Evolutionary conservation across 306 rosid species (phyloP).

Genomic region (Acacia confusa): DNA sequence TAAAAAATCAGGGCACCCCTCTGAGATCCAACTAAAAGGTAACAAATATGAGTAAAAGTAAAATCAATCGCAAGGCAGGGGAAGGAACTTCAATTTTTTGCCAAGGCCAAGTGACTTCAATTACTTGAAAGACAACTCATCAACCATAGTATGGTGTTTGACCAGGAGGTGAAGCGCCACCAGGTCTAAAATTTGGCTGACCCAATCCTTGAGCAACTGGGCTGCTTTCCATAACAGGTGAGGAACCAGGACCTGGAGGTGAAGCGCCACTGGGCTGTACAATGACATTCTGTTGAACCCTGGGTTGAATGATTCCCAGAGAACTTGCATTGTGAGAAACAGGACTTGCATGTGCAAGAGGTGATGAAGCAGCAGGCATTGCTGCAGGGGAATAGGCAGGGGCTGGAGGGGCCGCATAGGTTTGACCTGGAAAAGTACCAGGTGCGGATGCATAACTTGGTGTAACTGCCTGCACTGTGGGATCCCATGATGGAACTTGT

Average conservation of each 20-base stretch:
- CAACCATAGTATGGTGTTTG: slow-evolving; percentile 42
- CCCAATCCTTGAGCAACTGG: slow-evolving; percentile 31
- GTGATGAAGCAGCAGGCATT: slow-evolving; percentile 55
- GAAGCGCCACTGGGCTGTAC: slow-evolving; percentile 48
- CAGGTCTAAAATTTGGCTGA: slow-evolving; percentile 40
- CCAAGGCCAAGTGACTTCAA: slow-evolving; percentile 16
- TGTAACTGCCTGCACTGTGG: slow-evolving; percentile 51
- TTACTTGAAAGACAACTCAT: slow-evolving; percentile 26
- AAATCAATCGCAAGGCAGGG: slow-evolving; percentile 2
- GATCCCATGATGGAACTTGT: slow-evolving; percentile 78
- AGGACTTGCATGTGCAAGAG: slow-evolving; percentile 47
- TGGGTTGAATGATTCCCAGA: slow-evolving; percentile 39
- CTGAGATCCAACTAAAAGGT: slow-evolving; percentile 17
- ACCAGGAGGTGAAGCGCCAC: slow-evolving; percentile 37
- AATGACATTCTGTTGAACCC: slow-evolving; percentile 38
- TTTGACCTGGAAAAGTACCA: slow-evolving; percentile 56
- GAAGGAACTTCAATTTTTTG: slow-evolving; percentile 24
- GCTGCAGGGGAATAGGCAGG: slow-evolving; percentile 48
- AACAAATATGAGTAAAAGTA: not conserved
- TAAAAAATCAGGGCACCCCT: not conserved
- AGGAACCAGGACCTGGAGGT: slow-evolving; percentile 46
- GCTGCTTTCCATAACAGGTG: slow-evolving; percentile 37
- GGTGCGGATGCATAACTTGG: slow-evolving; percentile 50
- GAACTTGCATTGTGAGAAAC: slow-evolving; percentile 41
- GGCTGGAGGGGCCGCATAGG: slow-evolving; percentile 44